Evolutionary conservation across 2,329 filamentous ascomycete genomes (phyloP), one percentile per base, ranked within the genome.

Genomic region (Aureobasidium sp.): DNA sequence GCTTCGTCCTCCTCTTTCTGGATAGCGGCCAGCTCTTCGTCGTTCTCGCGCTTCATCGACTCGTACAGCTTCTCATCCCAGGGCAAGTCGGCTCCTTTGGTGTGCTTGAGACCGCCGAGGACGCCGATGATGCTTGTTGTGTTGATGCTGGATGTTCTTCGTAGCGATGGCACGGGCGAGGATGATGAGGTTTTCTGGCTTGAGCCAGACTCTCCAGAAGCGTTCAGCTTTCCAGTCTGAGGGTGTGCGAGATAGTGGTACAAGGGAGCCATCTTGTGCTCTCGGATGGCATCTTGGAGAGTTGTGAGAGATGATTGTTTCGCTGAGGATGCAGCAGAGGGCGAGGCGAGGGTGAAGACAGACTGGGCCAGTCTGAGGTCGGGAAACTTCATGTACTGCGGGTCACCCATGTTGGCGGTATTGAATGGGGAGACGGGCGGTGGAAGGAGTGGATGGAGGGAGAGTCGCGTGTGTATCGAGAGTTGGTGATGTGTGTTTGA

Each of bases 31-130:
- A 81, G 71, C 71, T 81, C 78, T 67, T 85, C 82, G 67, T 90
- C 86, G 69, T 94, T 96, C 71, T 94, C 87, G 49, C 85, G 80
- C 76, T 94, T 90, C 14, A 97, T 82, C 68, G 93, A 88, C 69
- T 96, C 91, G 69, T 97, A 97, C 64, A 96, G 78, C 29, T 83
- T 82, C 78, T 97, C 92, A 71, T 99, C 91, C 94, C 94, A 99
- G 0, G 90, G 84, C 61, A 97, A 80, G 68, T 84, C 86, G 45
- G 90, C 82, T 64, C 81, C 84, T 29, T 82, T 65, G 53, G 72
- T 70, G 39, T 65, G 68, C 64, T 73, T 73, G 13, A 58, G 14
- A 30, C 72, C 72, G 27, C 79, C 77, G 13, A 79, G 78, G 13
- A 73, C 72, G 21, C 71, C 72, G 16, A 79, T 74, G 34, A 79